Base-by-base conservation (phyloP, 1,284 basidiomycete genomes). In the Neolentinus lepideus region DNA sequence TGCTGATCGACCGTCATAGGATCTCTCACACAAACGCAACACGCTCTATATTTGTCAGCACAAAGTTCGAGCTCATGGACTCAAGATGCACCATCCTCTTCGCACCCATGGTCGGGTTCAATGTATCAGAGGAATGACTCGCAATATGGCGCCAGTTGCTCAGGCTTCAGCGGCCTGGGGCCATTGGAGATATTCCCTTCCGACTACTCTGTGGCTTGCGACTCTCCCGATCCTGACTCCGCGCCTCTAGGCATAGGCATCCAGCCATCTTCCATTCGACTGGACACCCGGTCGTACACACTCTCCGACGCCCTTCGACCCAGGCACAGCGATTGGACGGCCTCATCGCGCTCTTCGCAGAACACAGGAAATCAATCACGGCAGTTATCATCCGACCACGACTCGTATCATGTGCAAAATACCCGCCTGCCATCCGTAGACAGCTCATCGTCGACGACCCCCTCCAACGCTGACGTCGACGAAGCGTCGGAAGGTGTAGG, bases 221-320 rank as follows among this genome's bases (percentile, higher is more conserved):
- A 43, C n/a, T 43, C 38, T 16, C 38, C 38, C 12, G 38, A 43
- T 21, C 38, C 38, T 9, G 38, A 43, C 4, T 50, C 6, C 47
- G 6, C 22, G 14, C 22, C 22, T 21, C 47, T 6, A 4, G 22
- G 47, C 47, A 24, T 50, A 16, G 4, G 22, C 47, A 50, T 26
- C 16, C 47, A 50, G 24, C 12, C 38, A 43, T 50, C 47, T 4
- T 26, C 47, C 25, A 3, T 29, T 50, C 16, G 47, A 22, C 16
- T 50, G 11, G 38, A 43, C 16, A 43, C 47, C n/a, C 47, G 47
- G 12, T 50, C 47, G 22, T 50, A 50, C 22, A 50, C 47, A 14
- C 27, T 50, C 24, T 50, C 47, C 47, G 47, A 50, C 47, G 47
- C 47, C 4, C 47, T 50, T n/a, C 16, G 47, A 9, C 38, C 38